Base-by-base conservation (phyloP, 768 basidiomycete species). In the Tylopilus sp. region DNA sequence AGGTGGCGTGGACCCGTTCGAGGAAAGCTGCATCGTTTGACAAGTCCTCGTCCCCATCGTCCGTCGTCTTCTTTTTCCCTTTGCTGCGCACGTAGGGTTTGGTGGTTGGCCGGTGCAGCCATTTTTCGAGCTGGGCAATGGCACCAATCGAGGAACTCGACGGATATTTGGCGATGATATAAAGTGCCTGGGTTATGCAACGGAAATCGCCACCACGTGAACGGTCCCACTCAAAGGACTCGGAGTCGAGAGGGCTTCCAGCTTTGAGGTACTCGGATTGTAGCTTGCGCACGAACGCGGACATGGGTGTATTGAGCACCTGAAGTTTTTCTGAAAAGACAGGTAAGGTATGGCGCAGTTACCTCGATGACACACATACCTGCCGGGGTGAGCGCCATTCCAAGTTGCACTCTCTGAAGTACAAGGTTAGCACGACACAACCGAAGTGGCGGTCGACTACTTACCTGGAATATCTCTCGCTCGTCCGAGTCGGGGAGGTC, bases 341-440 rank as follows among this genome's bases (percentile, higher is more conserved):
- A 4, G 16, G 45, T 36, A 30, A 48, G 40, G 40, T n/a, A 34
- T 41, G 17, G 29, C 3, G 1, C 17, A 50, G 16, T 5, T n/a
- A 6, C 17, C 10, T 16, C 8, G 10, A 19, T 12, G 34, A 13
- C 3, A 3, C 0, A 63, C 73, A 30, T 52, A 80, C 83, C 85
- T 57, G 85, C 83, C 5, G 84, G 84, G 0, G 86, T 89, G 28
- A 89, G 72, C 0, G 88, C 86, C 77, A 90, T 84, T 8, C 88
- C 88, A 4, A 87, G 74, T 68, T 89, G 88, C 8, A 90, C 88
- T 45, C 88, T 77, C 85, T 90, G 44, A 4, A 12, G 19, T 57
- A 30, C n/a, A 22, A 26, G 21, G 40, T 60, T n/a, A 5, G 43
- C 16, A 48, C 37, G 19, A 45, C 3, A 12, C 26, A 40, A 38